These are phyloP conservation scores for Amanita pallidorosea DNA, from an alignment of 768 basidiomycete species.

Conservation along the genomic window DNA sequence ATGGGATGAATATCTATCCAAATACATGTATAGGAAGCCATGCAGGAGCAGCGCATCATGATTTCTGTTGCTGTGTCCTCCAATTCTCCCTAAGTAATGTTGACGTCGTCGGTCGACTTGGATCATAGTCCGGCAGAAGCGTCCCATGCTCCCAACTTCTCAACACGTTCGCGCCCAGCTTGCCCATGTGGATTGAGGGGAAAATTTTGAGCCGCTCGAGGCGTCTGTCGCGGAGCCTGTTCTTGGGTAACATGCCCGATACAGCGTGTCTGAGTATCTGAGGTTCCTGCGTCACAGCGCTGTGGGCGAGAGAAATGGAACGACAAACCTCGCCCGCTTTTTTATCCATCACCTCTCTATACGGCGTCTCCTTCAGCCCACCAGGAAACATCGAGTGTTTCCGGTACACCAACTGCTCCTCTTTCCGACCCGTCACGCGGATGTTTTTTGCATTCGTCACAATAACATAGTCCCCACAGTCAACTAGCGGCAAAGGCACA, in stretches of 20 bases:
- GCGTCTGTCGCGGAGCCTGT: constrained; percentile 84
- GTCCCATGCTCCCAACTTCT: constrained; percentile 81
- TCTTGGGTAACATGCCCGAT: constrained; percentile 98
- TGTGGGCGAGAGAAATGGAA: constrained; percentile 23
- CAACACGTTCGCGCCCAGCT: constrained; percentile 65
- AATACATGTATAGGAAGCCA: no score
- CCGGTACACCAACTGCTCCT: constrained; percentile 76
- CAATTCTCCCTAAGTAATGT: constrained; percentile 20
- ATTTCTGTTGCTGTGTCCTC: neutral
- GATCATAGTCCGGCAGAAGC: constrained; percentile 38
- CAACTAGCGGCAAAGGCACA: constrained; percentile 31
- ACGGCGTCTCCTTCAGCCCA: constrained; percentile 86
- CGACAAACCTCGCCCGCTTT: constrained; percentile 51
- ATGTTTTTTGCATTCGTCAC: constrained; percentile 84
- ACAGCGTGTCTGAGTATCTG: constrained; percentile 95
- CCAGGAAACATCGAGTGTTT: constrained; percentile 92
- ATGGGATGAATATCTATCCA: no score
- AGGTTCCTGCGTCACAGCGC: constrained; percentile 34
- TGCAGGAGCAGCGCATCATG: neutral
- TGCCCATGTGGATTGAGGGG: constrained; percentile 66
- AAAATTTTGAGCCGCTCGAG: constrained; percentile 86
- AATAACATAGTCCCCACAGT: constrained; percentile 96
- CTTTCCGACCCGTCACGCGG: constrained; percentile 83
- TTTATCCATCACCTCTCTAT: constrained; percentile 69
- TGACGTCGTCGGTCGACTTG: constrained; percentile 28